A percentile compares a stretch with the other conserved stretches of the same genome.
phyloP scores from a whole-genome alignment of 495 filamentous ascomycete species.

The Neurospora sp. region DNA sequence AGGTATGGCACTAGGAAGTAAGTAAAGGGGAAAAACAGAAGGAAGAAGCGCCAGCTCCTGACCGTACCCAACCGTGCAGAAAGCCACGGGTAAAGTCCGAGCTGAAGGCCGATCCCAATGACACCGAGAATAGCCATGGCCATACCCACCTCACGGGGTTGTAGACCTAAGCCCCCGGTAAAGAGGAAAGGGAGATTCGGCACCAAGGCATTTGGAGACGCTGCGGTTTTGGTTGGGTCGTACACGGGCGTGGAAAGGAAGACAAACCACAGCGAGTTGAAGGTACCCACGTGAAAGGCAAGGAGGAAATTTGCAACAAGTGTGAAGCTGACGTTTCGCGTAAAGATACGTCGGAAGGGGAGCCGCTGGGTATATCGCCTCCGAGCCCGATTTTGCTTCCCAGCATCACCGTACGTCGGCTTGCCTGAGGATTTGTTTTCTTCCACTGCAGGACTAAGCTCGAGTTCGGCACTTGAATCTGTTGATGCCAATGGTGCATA shows the following conservation, averaged over 20 bases:
- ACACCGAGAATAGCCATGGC: constrained; percentile 69
- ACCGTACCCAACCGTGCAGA: constrained; percentile 59
- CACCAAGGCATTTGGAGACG: constrained; percentile 15
- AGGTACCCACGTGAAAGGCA: constrained; percentile 69
- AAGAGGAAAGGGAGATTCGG: constrained; percentile 58
- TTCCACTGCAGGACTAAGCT: not conserved
- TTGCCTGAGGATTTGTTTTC: not conserved
- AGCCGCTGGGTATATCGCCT: constrained; percentile 35
- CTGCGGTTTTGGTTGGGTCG: constrained; percentile 30
- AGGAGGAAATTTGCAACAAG: constrained; percentile 60
- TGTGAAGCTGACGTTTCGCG: constrained; percentile 57
- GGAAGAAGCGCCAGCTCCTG: constrained; percentile 55
- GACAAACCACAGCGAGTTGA: constrained; percentile 75
- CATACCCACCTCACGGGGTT: constrained; percentile 63
- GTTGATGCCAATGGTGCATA: constrained; percentile 13
- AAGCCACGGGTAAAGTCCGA: constrained; percentile 64
- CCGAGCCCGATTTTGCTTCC: constrained; percentile 5
- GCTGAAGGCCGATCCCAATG: constrained; percentile 67
- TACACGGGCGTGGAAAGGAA: constrained; percentile 76
- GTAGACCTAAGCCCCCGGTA: constrained; percentile 70
- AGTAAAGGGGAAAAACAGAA: constrained; percentile 62
- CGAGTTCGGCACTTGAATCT: constrained; percentile 1
- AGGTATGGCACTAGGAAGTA: constrained; percentile 67
- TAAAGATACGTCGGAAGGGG: constrained; percentile 70
- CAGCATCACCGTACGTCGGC: not conserved